Base-by-base conservation (phyloP, 164 flowering plant genomes). In the Stephania japonica region DNA sequence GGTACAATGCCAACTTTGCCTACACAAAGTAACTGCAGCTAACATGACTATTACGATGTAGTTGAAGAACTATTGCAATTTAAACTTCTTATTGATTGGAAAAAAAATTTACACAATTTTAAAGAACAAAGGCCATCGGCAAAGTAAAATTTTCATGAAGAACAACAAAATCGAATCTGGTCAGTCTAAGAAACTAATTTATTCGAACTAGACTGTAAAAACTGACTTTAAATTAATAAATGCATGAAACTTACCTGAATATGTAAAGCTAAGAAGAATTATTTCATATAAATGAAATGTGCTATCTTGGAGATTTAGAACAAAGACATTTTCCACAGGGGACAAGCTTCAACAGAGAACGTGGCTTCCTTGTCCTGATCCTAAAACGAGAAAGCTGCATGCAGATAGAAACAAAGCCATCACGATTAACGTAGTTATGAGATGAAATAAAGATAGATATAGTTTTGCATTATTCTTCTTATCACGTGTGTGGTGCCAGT, bases 371-470 rank as follows among this genome's bases (percentile, higher is more conserved):
- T 19, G 79, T 68, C 70, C 79, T 73, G 59, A 65, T 53, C 49
- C 80, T 76, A 63, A 74, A 79, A 69, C 67, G 80, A 68, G 84
- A 77, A 56, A 82, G 77, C 84, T 82, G 82, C 67, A 69, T 82
- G 82, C 67, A 69, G 59, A 73, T 38, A 76, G 4, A 67, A 44
- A 56, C 62, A 56, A 16, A 21, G 5, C 21, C 62, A 56, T 16
- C 62, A 56, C 19, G 62, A 56, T 56, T 32, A 56, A 56, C 16
- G 62, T 19, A 56, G 6, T 56, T 56, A 56, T 56, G n/a, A 67
- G 27, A 59, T 68, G 41, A 19, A 9, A 43, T 64, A 43, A 43
- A 71, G 1, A 13, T 66, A 47, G 1, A 7, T 56, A 19, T 16
- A 16, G 19, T 16, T 56, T 56, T 56, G 18, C n/a, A 56, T 16